These are phyloP conservation scores for Blastobotrys arbuscula DNA, from an alignment of 1,139 yeast genomes.

Conservation along the genomic window DNA sequence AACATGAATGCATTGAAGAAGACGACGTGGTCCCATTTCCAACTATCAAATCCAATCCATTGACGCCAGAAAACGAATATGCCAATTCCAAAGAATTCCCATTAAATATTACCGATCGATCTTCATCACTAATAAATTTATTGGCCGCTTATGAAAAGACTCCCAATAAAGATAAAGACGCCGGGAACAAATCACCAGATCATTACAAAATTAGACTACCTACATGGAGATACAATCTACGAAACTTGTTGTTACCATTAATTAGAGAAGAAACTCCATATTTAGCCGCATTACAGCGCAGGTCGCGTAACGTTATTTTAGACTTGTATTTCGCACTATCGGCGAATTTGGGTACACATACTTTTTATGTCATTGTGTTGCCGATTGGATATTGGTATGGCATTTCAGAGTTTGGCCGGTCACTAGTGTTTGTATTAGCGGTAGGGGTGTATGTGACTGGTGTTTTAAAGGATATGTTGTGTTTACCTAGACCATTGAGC, in stretches of 20 bases:
- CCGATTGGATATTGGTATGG: conserved; percentile 91
- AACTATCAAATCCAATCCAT: conserved; percentile 12
- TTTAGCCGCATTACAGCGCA: conserved; percentile 52
- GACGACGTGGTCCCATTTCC: conserved; percentile 15
- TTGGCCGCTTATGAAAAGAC: conserved; percentile 28
- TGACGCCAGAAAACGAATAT: conserved; percentile 11
- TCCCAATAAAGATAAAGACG: conserved; percentile 42
- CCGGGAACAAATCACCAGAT: conserved; percentile 64
- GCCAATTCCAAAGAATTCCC: conserved; percentile 8
- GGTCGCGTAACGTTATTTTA: conserved; percentile 45
- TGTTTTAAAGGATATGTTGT: conserved; percentile 70
- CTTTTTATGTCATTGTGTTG: conserved; percentile 82
- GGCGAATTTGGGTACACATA: conserved; percentile 88
- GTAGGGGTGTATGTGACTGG: conserved; percentile 82
- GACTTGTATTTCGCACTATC: conserved; percentile 83
- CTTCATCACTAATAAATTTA: conserved; percentile 24
- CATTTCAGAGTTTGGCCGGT: conserved; percentile 48
- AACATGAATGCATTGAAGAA: conserved; percentile 6
- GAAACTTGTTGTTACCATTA: conserved; percentile 52
- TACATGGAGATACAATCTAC: conserved; percentile 51
- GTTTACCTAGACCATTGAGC: conserved; percentile 86
- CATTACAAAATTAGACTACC: conserved; percentile 61
- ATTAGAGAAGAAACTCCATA: conserved; percentile 64
- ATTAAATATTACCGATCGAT: not conserved
- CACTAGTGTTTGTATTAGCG: conserved; percentile 71